These are phyloP conservation scores for Aspergillus clavatus DNA, from an alignment of 2,329 filamentous ascomycete genomes.

Conservation along the genomic window DNA sequence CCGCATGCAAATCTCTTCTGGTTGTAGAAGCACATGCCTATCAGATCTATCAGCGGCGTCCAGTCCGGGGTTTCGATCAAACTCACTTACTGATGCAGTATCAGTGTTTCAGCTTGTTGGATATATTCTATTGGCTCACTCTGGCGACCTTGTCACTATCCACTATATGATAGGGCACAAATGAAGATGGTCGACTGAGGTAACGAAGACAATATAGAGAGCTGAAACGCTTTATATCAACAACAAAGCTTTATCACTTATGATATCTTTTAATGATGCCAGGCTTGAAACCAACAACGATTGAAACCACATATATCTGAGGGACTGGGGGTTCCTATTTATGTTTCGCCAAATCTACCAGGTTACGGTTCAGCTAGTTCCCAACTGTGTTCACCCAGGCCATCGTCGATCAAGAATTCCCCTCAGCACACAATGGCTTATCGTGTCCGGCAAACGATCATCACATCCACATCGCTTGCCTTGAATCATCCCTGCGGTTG, in stretches of 20 bases:
- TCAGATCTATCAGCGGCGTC: slow-evolving; percentile 28
- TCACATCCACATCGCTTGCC: slow-evolving; percentile 25
- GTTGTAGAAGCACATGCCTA: slow-evolving; percentile 91
- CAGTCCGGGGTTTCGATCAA: slow-evolving; percentile 19
- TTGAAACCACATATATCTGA: slow-evolving; percentile 23
- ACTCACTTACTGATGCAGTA: slow-evolving; percentile 30
- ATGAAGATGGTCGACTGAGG: slow-evolving; percentile 21
- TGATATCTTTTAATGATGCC: slow-evolving; percentile 18
- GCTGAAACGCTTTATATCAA: slow-evolving; percentile 22
- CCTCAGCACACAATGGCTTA: slow-evolving; percentile 30
- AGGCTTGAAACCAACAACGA: slow-evolving; percentile 30
- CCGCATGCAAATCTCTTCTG: slow-evolving; percentile 79
- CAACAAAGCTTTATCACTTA: slow-evolving; percentile 17
- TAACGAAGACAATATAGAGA: slow-evolving; percentile 14
- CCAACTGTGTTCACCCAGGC: slow-evolving; percentile 20
- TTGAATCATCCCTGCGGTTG: slow-evolving; percentile 29
- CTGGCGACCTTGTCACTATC: slow-evolving; percentile 21
- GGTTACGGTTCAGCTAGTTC: slow-evolving; percentile 19
- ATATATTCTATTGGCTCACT: slow-evolving; percentile 30
- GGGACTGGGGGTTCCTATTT: slow-evolving; percentile 36
- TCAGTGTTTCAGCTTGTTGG: slow-evolving; percentile 32
- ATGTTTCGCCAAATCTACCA: slow-evolving; percentile 33
- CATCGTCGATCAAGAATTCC: slow-evolving; percentile 26
- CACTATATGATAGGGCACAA: slow-evolving; percentile 32
- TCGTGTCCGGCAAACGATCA: slow-evolving; percentile 29